Evolutionary conservation across 2,329 filamentous ascomycete species (phyloP), one percentile per base, ranked within the genome.

Genomic region (Cryphonectria naterciae): DNA sequence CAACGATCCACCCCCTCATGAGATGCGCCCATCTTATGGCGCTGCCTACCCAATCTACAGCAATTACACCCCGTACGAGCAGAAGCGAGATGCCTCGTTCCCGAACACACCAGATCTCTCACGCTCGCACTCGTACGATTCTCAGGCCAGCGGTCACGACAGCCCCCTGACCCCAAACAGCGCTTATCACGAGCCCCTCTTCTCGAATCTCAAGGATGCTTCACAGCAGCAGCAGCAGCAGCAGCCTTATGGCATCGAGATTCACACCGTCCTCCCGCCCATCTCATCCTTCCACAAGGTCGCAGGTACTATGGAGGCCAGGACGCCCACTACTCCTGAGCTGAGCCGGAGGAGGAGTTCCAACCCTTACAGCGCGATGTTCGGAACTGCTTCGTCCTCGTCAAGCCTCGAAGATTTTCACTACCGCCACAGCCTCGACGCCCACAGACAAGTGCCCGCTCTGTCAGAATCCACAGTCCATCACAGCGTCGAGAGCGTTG

Each of bases 121-220:
- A 65, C 86, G 88, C 60, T 88, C 88, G 67, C 82, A 89, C 74
- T 90, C 88, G 0, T 90, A 88, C 78, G 88, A 90, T 76, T 90
- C 88, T 15, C 85, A 87, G 73, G 83, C 83, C 74, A 88, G 85
- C 77, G 87, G 88, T 69, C 83, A 86, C 41, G 76, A 83, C 28
- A 88, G 88, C 1, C 88, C 88, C 35, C 75, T 88, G 71, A 90
- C 88, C 0, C 88, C 88, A 1, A 83, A 82, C 41, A 81, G 83
- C 39, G 79, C 81, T 43, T 84, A 81, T 71, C 70, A 56, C 7
- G 69, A 73, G 43, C 66, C 64, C 19, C 46, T 67, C 2, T 71
- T 65, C 13, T 25, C 58, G 4, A 67, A 62, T 11, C 28, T 11
- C 11, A 76, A 77, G 28, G 75, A 79, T 58, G 78, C 79, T 22